Base-by-base conservation (phyloP, 768 basidiomycete genomes). In the Rhodocollybia butyracea region DNA sequence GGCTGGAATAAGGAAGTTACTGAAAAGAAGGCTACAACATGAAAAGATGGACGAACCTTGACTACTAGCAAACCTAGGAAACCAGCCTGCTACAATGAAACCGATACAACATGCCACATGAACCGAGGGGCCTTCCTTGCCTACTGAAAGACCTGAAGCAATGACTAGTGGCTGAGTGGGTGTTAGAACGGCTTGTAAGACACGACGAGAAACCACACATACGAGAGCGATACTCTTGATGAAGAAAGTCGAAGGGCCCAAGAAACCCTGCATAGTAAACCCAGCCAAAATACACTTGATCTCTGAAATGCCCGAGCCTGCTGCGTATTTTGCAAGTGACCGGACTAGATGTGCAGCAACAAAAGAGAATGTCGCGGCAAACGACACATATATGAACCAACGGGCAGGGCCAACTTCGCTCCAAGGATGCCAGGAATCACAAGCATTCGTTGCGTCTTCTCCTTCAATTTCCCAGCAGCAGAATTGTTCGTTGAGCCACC, bases 401-500 rank as follows among this genome's bases (percentile, higher is more conserved):
- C 88, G 81, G 12, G 86, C 83, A 32, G 81, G 72, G 38, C 82
- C 73, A 57, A 88, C 75, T 54, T 79, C 73, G 66, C 92, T 85
- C 97, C 97, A 98, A 38, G 87, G 73, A 68, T 87, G 84, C 97
- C 97, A 99, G 42, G 91, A 94, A 3, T 89, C 80, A 68, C 97
- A 99, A 13, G 82, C 86, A 53, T 85, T 88, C 17, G 83, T 79
- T 60, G 87, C 89, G 19, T 47, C 48, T 42, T 87, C 87, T 5
- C 76, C 80, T 59, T 94, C 92, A 53, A 98, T 86, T 66, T 98
- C 97, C 88, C 95, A 94, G 67, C 97, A 99, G 71, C 97, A 99
- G 68, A 98, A 98, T 65, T 97, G 91, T 63, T 94, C 87, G 70
- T 95, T 97, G 54, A 99, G 69, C 96, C 97, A 99, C 97, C 97